Base-by-base conservation (phyloP, 148 eudicot species). In the Euryodendron excelsum region DNA sequence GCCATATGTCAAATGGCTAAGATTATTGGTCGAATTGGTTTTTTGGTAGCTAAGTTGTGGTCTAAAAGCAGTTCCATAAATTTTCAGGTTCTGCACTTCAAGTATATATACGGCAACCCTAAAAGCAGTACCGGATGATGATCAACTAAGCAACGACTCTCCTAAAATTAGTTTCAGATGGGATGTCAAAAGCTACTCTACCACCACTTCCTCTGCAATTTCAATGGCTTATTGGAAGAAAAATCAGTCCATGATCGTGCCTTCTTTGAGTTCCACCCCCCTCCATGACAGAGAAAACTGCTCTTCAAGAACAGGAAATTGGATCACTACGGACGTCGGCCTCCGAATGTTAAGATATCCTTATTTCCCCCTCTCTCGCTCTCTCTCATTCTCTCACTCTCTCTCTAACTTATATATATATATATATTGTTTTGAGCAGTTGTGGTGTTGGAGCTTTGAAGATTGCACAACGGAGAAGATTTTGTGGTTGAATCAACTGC, bases 241-340 rank as follows among this genome's bases (percentile, higher is more conserved):
- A 73, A 70, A 78, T n/a, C 83, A 30, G 15, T 74, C 28, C 11
- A 0, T 28, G n/a, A 78, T 69, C 75, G 8, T 74, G 34, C 37
- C 64, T 62, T 81, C 86, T 31, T 28, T 56, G 23, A 85, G n/a
- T 56, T 88, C 85, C 14, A 83, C 85, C 67, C 84, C 83, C 58
- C 44, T 84, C 28, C 84, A 75, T 52, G 79, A 73, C 69, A 36
- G 48, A 44, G 85, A 80, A 75, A 73, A 69, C 9, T 63, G 62
- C 80, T 65, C 53, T 76, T 77, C 77, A 2, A 86, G 83, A 82
- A 62, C 65, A 13, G 93, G 91, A 59, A 95, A 83, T 67, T 95
- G 99, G 99, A 93, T 95, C 84, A 95, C 98, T 39, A 88, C 94
- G 0, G 99, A 95, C n/a, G n/a, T n/a, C n/a, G n/a, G n/a, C n/a